A percentile compares a stretch with the other conserved stretches of the same genome.
phyloP scores from a whole-genome alignment of 257 asterid species.

The Coffea canephora region DNA sequence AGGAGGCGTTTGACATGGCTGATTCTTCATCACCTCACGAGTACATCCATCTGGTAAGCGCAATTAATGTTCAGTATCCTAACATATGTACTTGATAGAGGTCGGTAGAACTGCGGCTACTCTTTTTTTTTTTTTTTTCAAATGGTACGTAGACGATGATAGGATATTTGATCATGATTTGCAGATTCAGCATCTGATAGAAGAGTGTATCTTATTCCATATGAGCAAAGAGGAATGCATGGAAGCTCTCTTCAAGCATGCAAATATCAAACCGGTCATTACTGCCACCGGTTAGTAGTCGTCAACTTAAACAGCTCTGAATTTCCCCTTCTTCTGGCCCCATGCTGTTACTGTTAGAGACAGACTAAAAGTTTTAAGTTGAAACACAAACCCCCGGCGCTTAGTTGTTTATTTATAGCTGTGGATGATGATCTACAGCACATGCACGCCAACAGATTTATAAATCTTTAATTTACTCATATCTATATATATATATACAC shows the following conservation, averaged over 20 bases:
- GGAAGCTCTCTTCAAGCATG: conserved; percentile 54
- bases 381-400: no score
- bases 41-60: conserved; percentile 66
- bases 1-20: conserved; percentile 34
- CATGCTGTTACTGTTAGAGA: background rate
- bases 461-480: no score
- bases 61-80: background rate
- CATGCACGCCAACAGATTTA: background rate
- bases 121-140: no score
- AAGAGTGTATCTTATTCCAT: conserved; percentile 43
- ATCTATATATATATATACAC: no score
- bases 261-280: conserved; percentile 46
- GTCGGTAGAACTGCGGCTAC: background rate
- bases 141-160: no score
- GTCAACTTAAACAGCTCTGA: background rate
- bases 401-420: background rate
- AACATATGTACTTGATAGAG: background rate
- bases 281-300: conserved; percentile 43
- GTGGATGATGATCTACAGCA: background rate
- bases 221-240: conserved; percentile 55
- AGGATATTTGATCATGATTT: background rate
- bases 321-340: background rate
- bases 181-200: conserved; percentile 51
- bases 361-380: no score
- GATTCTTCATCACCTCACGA: conserved; percentile 58